Conservation (phyloP, 768 basidiomycete genomes). For the Suillus tomentosus region DNA sequence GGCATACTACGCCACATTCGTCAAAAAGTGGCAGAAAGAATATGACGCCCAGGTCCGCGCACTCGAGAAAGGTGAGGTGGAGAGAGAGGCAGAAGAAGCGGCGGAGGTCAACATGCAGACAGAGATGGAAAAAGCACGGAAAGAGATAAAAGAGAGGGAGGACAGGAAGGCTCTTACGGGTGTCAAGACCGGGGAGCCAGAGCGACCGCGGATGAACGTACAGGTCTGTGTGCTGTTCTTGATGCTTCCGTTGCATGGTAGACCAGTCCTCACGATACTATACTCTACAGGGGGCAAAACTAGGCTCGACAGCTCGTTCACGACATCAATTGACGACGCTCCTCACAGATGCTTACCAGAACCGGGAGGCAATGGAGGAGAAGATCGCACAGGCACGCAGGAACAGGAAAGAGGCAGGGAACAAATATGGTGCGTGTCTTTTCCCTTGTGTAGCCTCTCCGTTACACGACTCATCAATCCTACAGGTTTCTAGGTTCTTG, state of each 20-base stretch:
- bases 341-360: slow-evolving; percentile 80
- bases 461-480: not conserved
- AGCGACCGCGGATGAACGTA: slow-evolving; percentile 81
- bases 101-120: slow-evolving; percentile 63
- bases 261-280: not conserved
- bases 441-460: too few relatives aligned
- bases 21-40: slow-evolving; percentile 71
- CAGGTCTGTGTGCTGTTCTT: slow-evolving; percentile 48
- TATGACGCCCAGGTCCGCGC: slow-evolving; percentile 72
- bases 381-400: slow-evolving; percentile 79
- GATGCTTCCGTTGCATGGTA: not conserved
- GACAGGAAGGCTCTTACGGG: slow-evolving; percentile 74
- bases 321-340: slow-evolving; percentile 81
- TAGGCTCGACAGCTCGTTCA: slow-evolving; percentile 67
- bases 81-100: slow-evolving; percentile 43
- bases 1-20: slow-evolving; percentile 65
- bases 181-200: slow-evolving; percentile 49
- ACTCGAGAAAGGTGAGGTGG: slow-evolving; percentile 74
- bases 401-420: slow-evolving; percentile 88
- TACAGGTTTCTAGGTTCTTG: slow-evolving; percentile 26
- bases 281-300: slow-evolving; percentile 60
- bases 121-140: slow-evolving; percentile 79
- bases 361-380: slow-evolving; percentile 82
- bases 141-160: slow-evolving; percentile 74
- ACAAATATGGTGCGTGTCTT: slow-evolving; percentile 77